Base-by-base conservation (phyloP, 345 rosid genomes). In the Aquilaria malaccensis region DNA sequence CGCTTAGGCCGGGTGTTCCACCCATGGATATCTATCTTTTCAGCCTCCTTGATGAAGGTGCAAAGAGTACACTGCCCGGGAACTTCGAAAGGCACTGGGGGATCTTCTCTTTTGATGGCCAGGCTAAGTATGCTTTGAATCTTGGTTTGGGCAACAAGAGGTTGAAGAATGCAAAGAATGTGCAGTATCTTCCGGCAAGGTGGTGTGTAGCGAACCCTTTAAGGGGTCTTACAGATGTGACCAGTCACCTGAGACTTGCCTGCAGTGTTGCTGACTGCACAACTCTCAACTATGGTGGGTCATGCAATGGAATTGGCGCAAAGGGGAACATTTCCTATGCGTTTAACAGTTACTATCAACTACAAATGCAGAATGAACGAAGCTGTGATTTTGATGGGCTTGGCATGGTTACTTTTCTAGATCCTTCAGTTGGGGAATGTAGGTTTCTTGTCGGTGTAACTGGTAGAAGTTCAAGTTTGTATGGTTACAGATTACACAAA, bases 41-140 rank as follows among this genome's bases (percentile, higher is more conserved):
- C 67, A 77, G 96, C 67, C 77, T 94, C 74, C 85, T 90, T 30
- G 99, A 90, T 13, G 97, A 94, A 82, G 97, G 86, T 13, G 96
- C 96, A 30, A 94, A 94, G 74, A 84, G 85, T 45, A 67, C 70
- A 29, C 78, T 88, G 65, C 96, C 99, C 0, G 99, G 99, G 32
- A 86, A 67, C 79, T 94, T 94, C 58, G 99, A 90, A 70, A 82
- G 99, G 77, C 99, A 90, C 41, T 90, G 97, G 99, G 97, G 99
- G 6, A 86, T 88, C 63, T 90, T 94, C 85, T 88, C 96, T 45
- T 94, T 90, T 12, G 99, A 94, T 66, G 99, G 97, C 52, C 99
- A 90, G 74, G 93, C 97, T 56, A 94, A 94, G 70, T 94, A 94
- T 63, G 76, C 84, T 6, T 81, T 90, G 53, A 76, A 88, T 76